Base-by-base conservation (phyloP, 805 yeast species). In the Yamadazyma kitorensis region DNA sequence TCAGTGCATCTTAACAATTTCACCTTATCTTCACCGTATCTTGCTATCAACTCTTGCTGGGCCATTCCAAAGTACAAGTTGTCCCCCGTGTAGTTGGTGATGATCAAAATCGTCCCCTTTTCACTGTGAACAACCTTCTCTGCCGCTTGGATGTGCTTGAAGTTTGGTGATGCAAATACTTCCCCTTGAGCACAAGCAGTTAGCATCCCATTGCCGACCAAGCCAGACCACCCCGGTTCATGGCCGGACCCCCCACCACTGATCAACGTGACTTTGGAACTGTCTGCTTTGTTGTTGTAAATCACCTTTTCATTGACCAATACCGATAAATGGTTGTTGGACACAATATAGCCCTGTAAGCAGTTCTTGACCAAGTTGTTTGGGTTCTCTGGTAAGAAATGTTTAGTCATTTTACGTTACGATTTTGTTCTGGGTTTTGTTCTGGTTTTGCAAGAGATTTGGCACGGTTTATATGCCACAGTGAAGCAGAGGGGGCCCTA, bases 201-300 rank as follows among this genome's bases (percentile, higher is more conserved):
- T 10, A 64, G 46, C 68, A 62, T 61, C 1, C 65, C 68, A 19
- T 51, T 40, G 11, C 65, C 60, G 11, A 64, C 69, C 29, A 63
- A 52, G 0, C 70, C 70, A 34, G 57, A 52, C 58, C 60, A 60
- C 1, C 68, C 68, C 5, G 70, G 70, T 37, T 64, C 70, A 39
- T 64, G 70, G 12, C 70, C 70, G 6, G 70, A 63, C 4, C 72
- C 72, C 14, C 70, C 70, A 10, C 70, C 70, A 36, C 59, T 49
- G 24, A 64, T 61, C 17, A 64, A 40, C 1, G 64, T 42, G 9
- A 63, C 65, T 19, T 50, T 52, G 1, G 33, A 23, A 2, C 37
- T 24, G 33, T 55, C 55, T 30, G 46, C 48, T 19, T 50, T 37
- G 37, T 56, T 56, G 45, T 64, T 54, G 52, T 47, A 67, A 5